Percentiles rank a stretch among this genome's conserved stretches.
Evolutionary conservation across 345 rosid species (phyloP).

Genomic region (Chamaenerion angustifolium): DNA sequence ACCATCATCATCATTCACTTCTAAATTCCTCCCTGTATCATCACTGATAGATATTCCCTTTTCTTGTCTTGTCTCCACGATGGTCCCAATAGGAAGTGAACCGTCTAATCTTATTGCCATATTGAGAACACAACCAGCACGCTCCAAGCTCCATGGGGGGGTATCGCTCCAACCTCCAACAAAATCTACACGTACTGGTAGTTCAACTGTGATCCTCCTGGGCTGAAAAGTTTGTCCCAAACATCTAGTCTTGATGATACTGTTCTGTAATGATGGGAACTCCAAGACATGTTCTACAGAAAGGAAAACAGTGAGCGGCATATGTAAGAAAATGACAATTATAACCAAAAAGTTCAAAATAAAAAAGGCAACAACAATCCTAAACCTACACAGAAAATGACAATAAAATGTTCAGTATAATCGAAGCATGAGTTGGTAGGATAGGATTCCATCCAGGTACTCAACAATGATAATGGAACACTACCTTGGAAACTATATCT

Average conservation of each 20-base stretch:
- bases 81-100: constrained; percentile 80
- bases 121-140: constrained; percentile 85
- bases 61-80: constrained; percentile 46
- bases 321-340: no score
- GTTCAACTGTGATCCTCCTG: constrained; percentile 50
- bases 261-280: constrained; percentile 16
- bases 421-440: no score
- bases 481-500: constrained; percentile 88
- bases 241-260: constrained; percentile 16
- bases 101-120: constrained; percentile 79
- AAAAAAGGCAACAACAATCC: not conserved
- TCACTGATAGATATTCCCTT: constrained; percentile 52
- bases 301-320: constrained; percentile 3
- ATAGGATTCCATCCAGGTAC: no score
- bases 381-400: no score
- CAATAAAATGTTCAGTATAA: no score
- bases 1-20: constrained; percentile 28
- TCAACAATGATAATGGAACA: not conserved
- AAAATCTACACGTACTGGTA: constrained; percentile 91
- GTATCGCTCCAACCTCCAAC: constrained; percentile 99
- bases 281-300: constrained; percentile 51
- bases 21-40: constrained; percentile 50
- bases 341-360: not conserved
- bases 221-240: constrained; percentile 19
- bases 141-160: constrained; percentile 98